Evolutionary conservation across 2,329 filamentous ascomycete species (phyloP), one percentile per base, ranked within the genome.

Genomic region (Pseudogymnoascus sp.): DNA sequence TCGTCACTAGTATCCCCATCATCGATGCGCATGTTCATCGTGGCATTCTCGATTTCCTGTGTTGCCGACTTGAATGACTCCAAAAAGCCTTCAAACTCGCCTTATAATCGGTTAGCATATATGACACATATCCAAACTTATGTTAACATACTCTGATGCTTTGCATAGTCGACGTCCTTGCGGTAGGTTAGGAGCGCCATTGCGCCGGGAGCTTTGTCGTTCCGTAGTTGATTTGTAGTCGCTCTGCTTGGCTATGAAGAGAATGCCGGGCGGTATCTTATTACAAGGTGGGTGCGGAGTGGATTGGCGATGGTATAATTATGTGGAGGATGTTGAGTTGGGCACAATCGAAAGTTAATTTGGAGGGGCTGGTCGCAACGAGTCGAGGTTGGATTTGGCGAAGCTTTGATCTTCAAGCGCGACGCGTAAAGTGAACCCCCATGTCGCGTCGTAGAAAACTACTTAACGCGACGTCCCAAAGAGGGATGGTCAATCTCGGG

Each of bases 111-210:
- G 35, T 57, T 57, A 37, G 34, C 13, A 37, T 57, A 19, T 12
- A 19, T 18, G 18, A 8, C 30, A 13, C 28, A 13, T 28, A 30
- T 33, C 21, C 63, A 48, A 63, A 57, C 33, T 33, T 63, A 65
- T 60, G 59, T 61, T 28, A 18, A 73, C 84, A 67, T 74, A 91
- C 89, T 78, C 75, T 94, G 84, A 74, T 99, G 94, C 69, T 85
- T 84, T 69, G 85, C 82, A 76, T 99, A 99, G 73, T 95, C 86
- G 68, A 96, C 90, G 58, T 88, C 83, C 67, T 85, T 80, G 71
- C 82, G 85, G 74, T 87, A 88, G 65, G 88, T 86, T 70, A 91
- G 82, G 70, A 96, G 88, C 80, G 91, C 88, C 92, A 96, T 96
- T 62, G 67, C 76, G 74, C 68, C 67, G 67, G 61, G 59, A 63